Evolutionary conservation across 2,329 filamentous ascomycete species (phyloP).

Genomic region (Beauveria asiatica): DNA sequence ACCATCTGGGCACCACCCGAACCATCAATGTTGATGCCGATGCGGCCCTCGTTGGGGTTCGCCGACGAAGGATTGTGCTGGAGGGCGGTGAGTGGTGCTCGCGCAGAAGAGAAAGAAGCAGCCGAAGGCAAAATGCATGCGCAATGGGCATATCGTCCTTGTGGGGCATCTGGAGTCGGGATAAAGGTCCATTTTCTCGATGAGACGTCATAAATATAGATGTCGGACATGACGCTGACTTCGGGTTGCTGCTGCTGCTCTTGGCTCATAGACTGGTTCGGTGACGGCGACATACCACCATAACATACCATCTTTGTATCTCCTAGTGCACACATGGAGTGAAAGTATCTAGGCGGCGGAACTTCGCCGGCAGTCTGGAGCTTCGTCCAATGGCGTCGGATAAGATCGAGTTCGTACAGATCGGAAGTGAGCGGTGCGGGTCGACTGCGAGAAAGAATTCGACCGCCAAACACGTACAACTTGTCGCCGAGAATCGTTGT

Average conservation of each 20-base stretch:
- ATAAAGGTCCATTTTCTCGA: slow-evolving; percentile 80
- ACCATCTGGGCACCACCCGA: slow-evolving; percentile 94
- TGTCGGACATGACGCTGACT: slow-evolving; percentile 95
- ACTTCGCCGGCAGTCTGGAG: slow-evolving; percentile 76
- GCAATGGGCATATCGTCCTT: slow-evolving; percentile 94
- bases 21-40: slow-evolving; percentile 85
- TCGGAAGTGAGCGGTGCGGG: slow-evolving; percentile 78
- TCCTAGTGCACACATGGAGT: slow-evolving; percentile 87
- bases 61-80: slow-evolving; percentile 78
- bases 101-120: slow-evolving; percentile 75
- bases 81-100: slow-evolving; percentile 75
- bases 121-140: slow-evolving; percentile 86
- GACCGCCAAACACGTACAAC: slow-evolving; percentile 90
- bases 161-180: slow-evolving; percentile 69
- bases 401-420: slow-evolving; percentile 86
- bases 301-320: slow-evolving; percentile 97
- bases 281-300: slow-evolving; percentile 88
- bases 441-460: slow-evolving; percentile 74
- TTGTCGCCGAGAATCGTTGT: slow-evolving; percentile 94
- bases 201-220: slow-evolving; percentile 86
- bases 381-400: slow-evolving; percentile 88
- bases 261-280: slow-evolving; percentile 36
- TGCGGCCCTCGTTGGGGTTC: slow-evolving; percentile 79
- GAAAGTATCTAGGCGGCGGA: slow-evolving; percentile 89
- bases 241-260: slow-evolving; percentile 62